Conservation (phyloP, 1,284 basidiomycete species). For the Fomitopsis betulina region DNA sequence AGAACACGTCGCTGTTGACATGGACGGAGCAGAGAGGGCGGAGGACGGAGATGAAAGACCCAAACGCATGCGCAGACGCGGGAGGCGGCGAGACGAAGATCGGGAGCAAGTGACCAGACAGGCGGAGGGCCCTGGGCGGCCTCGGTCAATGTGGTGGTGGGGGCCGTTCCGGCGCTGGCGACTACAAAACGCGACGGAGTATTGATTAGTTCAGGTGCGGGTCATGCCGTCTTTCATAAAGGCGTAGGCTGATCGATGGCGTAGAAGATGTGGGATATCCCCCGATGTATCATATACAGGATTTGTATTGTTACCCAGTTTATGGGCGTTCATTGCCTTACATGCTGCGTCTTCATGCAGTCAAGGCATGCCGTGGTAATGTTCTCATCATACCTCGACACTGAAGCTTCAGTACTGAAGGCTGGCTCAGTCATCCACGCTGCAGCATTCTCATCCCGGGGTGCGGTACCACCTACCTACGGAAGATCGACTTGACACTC, state of each 20-base stretch:
- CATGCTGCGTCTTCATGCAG: background rate
- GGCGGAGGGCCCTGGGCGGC: conserved; percentile 17
- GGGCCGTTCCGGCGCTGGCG: conserved; percentile 70
- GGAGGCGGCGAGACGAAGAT: conserved; percentile 11
- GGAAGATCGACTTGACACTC: too few relatives aligned
- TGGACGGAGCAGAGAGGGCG: conserved; percentile 6
- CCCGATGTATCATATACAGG: background rate
- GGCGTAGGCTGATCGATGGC: background rate
- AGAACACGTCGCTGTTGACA: conserved; percentile 13
- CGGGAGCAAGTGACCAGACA: background rate
- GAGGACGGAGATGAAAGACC: conserved; percentile 12
- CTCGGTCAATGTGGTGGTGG: conserved; percentile 68
- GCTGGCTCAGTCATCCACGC: too few relatives aligned
- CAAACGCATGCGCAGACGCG: conserved; percentile 7
- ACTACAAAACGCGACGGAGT: conserved; percentile 70
- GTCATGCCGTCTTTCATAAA: too few relatives aligned
- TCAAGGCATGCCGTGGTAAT: too few relatives aligned
- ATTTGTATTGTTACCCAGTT: background rate
- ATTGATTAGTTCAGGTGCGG: conserved; percentile 31
- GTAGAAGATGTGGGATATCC: background rate
- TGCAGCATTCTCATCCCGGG: too few relatives aligned
- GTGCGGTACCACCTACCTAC: too few relatives aligned
- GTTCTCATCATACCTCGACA: too few relatives aligned
- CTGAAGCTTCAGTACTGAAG: too few relatives aligned
- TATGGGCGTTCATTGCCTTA: background rate